phyloP scores from a whole-genome alignment of 1,139 yeast species.

The Saccharomyces hybrid region DNA sequence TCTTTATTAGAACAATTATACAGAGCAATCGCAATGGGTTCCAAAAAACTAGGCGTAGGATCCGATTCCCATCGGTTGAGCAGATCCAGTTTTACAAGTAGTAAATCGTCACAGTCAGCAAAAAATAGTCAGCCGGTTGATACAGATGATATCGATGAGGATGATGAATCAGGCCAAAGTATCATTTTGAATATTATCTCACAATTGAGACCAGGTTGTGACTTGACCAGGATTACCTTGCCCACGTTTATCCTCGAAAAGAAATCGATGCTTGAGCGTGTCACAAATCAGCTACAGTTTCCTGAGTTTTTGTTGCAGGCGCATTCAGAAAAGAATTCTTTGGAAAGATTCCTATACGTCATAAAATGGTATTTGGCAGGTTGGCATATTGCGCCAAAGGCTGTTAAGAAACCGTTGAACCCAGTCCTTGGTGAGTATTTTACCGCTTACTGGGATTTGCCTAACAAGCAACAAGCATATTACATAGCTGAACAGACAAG shows the following conservation, averaged over 20 bases:
- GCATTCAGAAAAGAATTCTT: conserved; percentile 47
- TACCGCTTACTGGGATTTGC: conserved; percentile 85
- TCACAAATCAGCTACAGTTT: conserved; percentile 80
- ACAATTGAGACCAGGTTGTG: conserved; percentile 89
- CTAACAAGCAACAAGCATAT: conserved; percentile 63
- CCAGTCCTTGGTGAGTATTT: conserved; percentile 91
- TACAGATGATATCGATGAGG: conserved; percentile 76
- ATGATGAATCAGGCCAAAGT: conserved; percentile 83
- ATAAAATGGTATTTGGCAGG: conserved; percentile 87
- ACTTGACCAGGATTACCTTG: conserved; percentile 78
- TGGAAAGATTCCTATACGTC: conserved; percentile 63
- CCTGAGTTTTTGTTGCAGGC: conserved; percentile 73
- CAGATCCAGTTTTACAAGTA: neutral
- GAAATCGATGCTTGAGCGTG: conserved; percentile 92
- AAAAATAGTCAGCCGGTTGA: conserved; percentile 12
- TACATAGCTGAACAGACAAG: conserved; percentile 92
- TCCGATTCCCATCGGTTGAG: neutral
- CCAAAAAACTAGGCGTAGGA: neutral
- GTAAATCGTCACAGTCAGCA: neutral
- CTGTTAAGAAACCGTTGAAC: conserved; percentile 92
- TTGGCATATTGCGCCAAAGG: conserved; percentile 98
- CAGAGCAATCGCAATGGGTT: neutral
- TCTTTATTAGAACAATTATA: neutral
- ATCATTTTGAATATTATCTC: conserved; percentile 80
- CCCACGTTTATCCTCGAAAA: conserved; percentile 94